Evolutionary conservation across 2,329 filamentous ascomycete genomes (phyloP), one percentile per base, ranked within the genome.

Genomic region (Paraconiothyrium brasiliense): DNA sequence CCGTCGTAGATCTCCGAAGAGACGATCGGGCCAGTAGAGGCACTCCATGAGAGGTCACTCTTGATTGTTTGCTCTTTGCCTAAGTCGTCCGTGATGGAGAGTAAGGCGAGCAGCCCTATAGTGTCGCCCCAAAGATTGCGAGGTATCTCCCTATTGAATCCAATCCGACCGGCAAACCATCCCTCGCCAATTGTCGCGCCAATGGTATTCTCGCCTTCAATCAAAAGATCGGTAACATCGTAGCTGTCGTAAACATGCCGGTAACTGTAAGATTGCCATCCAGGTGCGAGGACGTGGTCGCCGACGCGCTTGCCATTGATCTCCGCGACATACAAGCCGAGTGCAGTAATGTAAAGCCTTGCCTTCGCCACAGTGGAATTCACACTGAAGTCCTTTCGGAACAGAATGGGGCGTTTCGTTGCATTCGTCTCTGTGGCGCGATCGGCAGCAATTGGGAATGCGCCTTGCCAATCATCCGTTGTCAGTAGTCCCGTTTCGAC

Each of bases 161-260:
- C 49, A 3, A 52, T 39, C n/a, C 49, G 34, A 11, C 49, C 49
- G 24, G 30, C 34, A 13, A 39, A 52, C 49, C 49, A 52, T 34
- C 49, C 49, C 20, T 52, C 49, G n/a, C 30, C 49, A 22, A 52
- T 20, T 9, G 13, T 32, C n/a, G 9, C 49, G 16, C 49, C 49
- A 6, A 52, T 37, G 14, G 30, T 37, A 27, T 52, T 52, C 20
- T 32, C 34, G n/a, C 30, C 49, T n/a, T 52, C 22, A 1, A 10
- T 22, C 22, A 52, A 24, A 20, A 52, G n/a, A 22, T 13, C 61
- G 0, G 80, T 81, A 1, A 87, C 82, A 61, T 88, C 84, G 58
- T 84, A 85, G 0, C 82, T 84, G 58, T 87, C 81, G 61, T 87
- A 89, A 1, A 80, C 75, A n/a, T 84, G 79, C 0, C 85, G 78